Evolutionary conservation across 768 basidiomycete species (phyloP).

Genomic region (Hydnomerulius pinastri): DNA sequence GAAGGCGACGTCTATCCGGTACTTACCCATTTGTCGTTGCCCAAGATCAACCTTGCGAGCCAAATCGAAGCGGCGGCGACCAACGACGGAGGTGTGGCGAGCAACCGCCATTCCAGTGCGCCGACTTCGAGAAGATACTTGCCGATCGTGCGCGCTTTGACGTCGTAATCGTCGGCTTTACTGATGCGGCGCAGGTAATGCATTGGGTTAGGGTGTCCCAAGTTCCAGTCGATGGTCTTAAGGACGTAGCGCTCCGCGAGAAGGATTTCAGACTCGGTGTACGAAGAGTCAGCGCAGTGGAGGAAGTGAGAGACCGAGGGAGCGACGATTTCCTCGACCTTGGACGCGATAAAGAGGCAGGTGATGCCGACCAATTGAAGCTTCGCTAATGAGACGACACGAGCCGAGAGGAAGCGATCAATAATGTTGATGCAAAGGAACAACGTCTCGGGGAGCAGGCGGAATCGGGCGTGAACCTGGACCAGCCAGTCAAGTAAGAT

Average conservation of each 20-base stretch:
- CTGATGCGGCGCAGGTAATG: constrained; percentile 86
- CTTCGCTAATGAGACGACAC: constrained; percentile 78
- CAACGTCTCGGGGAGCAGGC: constrained; percentile 85
- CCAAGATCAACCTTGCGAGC: constrained; percentile 79
- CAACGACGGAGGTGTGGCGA: constrained; percentile 73
- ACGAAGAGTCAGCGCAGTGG: constrained; percentile 76
- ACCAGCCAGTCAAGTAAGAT: constrained; percentile 93
- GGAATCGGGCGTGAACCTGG: constrained; percentile 86
- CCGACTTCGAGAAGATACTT: constrained; percentile 92
- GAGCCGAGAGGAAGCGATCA: constrained; percentile 68
- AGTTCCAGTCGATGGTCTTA: constrained; percentile 82
- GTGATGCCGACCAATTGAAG: constrained; percentile 91
- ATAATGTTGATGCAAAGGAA: constrained; percentile 89
- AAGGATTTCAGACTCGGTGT: constrained; percentile 77
- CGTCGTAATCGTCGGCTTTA: constrained; percentile 92
- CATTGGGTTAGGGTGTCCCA: constrained; percentile 87
- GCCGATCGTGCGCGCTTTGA: constrained; percentile 80
- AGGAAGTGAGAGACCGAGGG: constrained; percentile 83
- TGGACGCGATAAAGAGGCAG: constrained; percentile 84
- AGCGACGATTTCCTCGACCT: constrained; percentile 91
- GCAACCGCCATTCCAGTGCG: constrained; percentile 76
- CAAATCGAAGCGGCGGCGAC: constrained; percentile 85
- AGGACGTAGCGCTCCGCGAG: constrained; percentile 89
- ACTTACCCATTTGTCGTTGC: constrained; percentile 86
- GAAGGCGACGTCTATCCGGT: not conserved